These are phyloP conservation scores for Cicer bijugum DNA, from an alignment of 306 rosid species.

Conservation along the genomic window DNA sequence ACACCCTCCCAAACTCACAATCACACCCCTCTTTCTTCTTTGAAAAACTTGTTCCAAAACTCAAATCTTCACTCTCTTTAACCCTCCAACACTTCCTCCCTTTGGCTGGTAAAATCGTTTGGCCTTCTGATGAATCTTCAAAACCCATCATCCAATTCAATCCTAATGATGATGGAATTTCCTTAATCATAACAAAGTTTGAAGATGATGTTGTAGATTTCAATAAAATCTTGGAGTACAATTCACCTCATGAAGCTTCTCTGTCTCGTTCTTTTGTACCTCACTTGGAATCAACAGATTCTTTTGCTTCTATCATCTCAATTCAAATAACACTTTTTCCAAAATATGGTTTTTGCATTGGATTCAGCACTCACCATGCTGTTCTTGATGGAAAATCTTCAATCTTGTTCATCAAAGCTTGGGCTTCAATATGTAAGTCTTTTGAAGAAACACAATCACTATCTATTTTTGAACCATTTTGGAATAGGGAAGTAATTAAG, in stretches of 20 bases:
- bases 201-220: conserved; percentile 25
- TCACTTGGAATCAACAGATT: conserved; percentile 38
- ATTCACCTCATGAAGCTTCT: conserved; percentile 37
- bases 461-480: conserved; percentile 46
- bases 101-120: conserved; percentile 50
- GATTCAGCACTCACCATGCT: conserved; percentile 54
- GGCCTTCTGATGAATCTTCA: conserved; percentile 49
- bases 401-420: conserved; percentile 57
- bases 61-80: conserved; percentile 58
- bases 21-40: conserved; percentile 25
- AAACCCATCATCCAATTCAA: conserved; percentile 48
- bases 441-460: not conserved
- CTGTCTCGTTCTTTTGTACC: conserved; percentile 54
- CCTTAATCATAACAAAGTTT: conserved; percentile 40
- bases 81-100: conserved; percentile 57
- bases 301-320: conserved; percentile 45
- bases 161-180: conserved; percentile 46
- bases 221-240: conserved; percentile 18
- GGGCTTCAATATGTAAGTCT: conserved; percentile 50
- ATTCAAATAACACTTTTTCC: conserved; percentile 63
- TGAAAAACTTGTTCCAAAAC: conserved; percentile 45
- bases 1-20: not conserved
- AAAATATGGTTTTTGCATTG: conserved; percentile 54
- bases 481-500: conserved; percentile 46
- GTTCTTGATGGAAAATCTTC: conserved; percentile 59